Conservation (phyloP, 2,329 filamentous ascomycete species). For the Colletotrichum sojae region DNA sequence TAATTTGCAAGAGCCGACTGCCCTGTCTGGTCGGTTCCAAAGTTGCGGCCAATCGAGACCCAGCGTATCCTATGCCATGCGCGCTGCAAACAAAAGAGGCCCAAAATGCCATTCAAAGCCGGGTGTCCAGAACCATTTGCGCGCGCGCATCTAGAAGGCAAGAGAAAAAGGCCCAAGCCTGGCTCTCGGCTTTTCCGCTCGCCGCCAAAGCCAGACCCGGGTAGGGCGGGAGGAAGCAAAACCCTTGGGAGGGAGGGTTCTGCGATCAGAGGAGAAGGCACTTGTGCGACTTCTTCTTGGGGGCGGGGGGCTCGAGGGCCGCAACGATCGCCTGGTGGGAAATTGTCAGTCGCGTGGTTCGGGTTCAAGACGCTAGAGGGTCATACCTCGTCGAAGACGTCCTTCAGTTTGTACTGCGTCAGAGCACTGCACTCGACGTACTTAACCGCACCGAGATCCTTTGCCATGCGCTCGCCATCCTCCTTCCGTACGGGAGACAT, state of each 20-base stretch:
- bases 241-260: conserved; percentile 14
- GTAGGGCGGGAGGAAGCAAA: conserved; percentile 35
- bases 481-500: conserved; percentile 94
- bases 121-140: conserved; percentile 34
- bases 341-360: conserved; percentile 35
- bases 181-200: conserved; percentile 40
- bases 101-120: conserved; percentile 39
- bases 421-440: conserved; percentile 99
- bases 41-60: conserved; percentile 32
- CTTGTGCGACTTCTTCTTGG: conserved; percentile 82
- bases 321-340: conserved; percentile 87
- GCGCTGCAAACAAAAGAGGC: conserved; percentile 39
- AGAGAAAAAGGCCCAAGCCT: conserved; percentile 36
- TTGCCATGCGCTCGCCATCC: conserved; percentile 96
- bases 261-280: conserved; percentile 75
- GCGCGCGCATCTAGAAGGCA: conserved; percentile 36
- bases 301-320: conserved; percentile 87
- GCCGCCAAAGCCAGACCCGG: conserved; percentile 33
- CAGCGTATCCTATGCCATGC: conserved; percentile 40
- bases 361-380: conserved; percentile 1
- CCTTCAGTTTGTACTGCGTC: conserved; percentile 98
- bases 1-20: conserved; percentile 30
- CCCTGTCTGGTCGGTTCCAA: conserved; percentile 31
- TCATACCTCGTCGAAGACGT: conserved; percentile 97
- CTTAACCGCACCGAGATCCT: conserved; percentile 97